These are phyloP conservation scores for Phaeosphaeriaceae sp. DNA, from an alignment of 2,329 filamentous ascomycete genomes.

Conservation along the genomic window DNA sequence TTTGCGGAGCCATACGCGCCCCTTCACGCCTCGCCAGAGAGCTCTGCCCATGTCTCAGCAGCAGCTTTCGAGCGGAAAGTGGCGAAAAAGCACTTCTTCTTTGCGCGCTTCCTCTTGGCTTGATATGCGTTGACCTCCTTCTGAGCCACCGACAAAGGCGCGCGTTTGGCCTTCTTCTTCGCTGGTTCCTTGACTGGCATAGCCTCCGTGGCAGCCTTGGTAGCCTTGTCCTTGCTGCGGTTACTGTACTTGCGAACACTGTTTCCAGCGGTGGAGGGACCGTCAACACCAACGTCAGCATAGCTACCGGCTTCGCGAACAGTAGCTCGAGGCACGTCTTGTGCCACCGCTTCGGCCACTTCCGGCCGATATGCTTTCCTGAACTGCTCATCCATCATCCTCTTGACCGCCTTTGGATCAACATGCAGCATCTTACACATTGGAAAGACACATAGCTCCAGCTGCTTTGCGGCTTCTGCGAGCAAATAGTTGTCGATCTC, in stretches of 20 bases:
- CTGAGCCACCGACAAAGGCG: not conserved
- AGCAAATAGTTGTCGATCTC: conserved; percentile 10
- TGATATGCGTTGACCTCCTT: not conserved
- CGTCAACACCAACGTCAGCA: no score
- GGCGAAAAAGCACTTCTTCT: not conserved
- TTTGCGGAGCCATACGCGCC: no score
- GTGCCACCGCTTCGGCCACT: not conserved
- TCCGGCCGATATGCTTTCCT: conserved; percentile 8
- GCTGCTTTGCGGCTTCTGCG: conserved; percentile 1
- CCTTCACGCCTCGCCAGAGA: not conserved
- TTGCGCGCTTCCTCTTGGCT: not conserved
- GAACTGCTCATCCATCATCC: conserved; percentile 13
- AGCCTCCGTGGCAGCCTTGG: not conserved
- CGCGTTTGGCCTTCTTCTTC: not conserved
- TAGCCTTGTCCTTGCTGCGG: no score
- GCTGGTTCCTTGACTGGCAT: not conserved
- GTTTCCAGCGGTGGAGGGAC: no score
- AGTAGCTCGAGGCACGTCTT: no score
- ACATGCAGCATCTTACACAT: conserved; percentile 15
- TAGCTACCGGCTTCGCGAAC: no score
- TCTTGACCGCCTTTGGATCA: conserved; percentile 7
- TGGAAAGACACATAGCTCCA: conserved; percentile 7
- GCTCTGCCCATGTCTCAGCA: not conserved
- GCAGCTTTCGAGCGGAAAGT: not conserved
- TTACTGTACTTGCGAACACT: no score